Base-by-base conservation (phyloP, 768 basidiomycete species). In the Russula brevipes region DNA sequence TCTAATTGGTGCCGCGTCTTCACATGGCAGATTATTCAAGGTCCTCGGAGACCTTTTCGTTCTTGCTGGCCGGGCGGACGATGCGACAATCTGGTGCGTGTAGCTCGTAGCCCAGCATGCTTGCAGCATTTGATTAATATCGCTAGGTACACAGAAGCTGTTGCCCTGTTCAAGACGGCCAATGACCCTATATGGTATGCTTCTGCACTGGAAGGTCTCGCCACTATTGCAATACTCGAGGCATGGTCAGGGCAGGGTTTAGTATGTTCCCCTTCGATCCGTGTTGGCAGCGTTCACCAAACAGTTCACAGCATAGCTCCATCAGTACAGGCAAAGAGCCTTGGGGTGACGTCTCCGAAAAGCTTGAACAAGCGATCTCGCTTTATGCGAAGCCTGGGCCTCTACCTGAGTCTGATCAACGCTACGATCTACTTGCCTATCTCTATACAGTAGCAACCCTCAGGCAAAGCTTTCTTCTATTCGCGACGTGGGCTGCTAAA, bases 101-200 rank as follows among this genome's bases (percentile, higher is more conserved):
- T 33, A 17, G 19, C n/a, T 59, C 55, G 69, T 54, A 36, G 30
- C 7, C 51, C 44, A 45, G 24, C 35, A 42, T 60, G 54, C 62
- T 55, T 57, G 60, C 68, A 67, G 66, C 68, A 54, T 63, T 44
- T 47, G 51, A 64, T 68, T 56, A 67, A 60, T 69, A 30, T 68
- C 59, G 63, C 38, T 69, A 93, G 91, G 85, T 98, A 94, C 74
- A 82, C 85, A 57, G 94, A 98, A 77, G 88, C 94, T 12, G 75
- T 93, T 17, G 81, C 81, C 38, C 72, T 90, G n/a, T 85, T 93
- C 69, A 90, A 87, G 73, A 78, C 79, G 1, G 80, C 84, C 8
- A 83, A 85, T 59, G 96, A 98, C 73, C 75, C 82, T 30, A 79
- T 89, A 33, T 99, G 96, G 96, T 89, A 94, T 72, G 96, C 92